A percentile compares a stretch with the other conserved stretches of the same genome.
phyloP scores from a whole-genome alignment of 148 eudicot genomes.

The Selenicereus undatus region DNA sequence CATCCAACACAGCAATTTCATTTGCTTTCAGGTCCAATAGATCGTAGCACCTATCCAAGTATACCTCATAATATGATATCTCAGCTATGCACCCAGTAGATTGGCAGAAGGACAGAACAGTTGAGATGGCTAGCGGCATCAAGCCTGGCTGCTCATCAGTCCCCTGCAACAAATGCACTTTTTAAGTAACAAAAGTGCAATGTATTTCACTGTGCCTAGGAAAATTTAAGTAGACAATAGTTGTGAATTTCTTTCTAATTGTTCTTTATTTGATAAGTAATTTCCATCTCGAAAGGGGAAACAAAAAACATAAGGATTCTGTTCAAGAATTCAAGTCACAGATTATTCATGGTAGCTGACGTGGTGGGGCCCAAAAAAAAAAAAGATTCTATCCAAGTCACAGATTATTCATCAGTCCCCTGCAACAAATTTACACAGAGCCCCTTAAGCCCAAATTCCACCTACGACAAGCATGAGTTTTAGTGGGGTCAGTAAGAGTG shows the following conservation, averaged over 20 bases:
- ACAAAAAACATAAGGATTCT: background rate
- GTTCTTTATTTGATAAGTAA: background rate
- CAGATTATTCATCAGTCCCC: too few species aligned
- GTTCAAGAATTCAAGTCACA: background rate
- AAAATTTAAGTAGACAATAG: background rate
- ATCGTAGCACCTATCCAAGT: conserved; percentile 86
- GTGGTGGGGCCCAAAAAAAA: background rate
- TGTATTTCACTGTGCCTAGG: background rate
- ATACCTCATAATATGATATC: conserved; percentile 84
- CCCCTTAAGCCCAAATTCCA: background rate
- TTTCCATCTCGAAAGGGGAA: background rate
- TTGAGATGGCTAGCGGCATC: conserved; percentile 63
- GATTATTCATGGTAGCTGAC: background rate
- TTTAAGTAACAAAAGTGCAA: background rate
- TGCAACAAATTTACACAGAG: background rate
- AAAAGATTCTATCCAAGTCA: background rate
- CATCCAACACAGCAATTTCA: conserved; percentile 71
- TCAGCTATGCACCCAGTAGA: conserved; percentile 46
- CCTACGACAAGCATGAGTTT: too few species aligned
- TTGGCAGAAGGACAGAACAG: conserved; percentile 55
- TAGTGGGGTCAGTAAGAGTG: too few species aligned
- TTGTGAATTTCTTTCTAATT: background rate
- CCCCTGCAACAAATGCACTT: conserved; percentile 51
- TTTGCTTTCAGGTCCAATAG: conserved; percentile 66
- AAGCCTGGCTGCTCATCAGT: conserved; percentile 68